Evolutionary conservation across 345 rosid species (phyloP).

Genomic region (Anastatica hierochuntica): DNA sequence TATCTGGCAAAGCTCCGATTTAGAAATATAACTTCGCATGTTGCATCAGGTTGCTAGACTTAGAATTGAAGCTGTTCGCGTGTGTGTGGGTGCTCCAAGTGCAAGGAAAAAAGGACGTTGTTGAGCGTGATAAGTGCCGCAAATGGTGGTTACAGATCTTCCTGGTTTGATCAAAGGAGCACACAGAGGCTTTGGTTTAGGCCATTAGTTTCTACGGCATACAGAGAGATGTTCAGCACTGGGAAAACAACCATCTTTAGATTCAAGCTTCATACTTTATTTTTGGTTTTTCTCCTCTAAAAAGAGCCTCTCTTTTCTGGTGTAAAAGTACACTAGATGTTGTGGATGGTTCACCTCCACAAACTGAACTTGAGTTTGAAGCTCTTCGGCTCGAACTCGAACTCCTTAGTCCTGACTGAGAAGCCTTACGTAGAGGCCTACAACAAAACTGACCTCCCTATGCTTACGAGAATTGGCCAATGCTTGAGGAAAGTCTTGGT

Average conservation of each 20-base stretch:
- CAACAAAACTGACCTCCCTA: conserved; percentile 92
- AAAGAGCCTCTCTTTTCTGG: conserved; percentile 12
- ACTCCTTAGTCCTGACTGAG: conserved; percentile 79
- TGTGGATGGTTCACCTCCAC: conserved; percentile 74
- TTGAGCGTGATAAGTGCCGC: conserved; percentile 88
- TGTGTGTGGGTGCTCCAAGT: conserved; percentile 95
- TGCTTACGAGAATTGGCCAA: conserved; percentile 63
- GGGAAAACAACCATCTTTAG: conserved; percentile 37
- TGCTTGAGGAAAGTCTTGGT: conserved; percentile 53
- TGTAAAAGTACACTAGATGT: conserved; percentile 73
- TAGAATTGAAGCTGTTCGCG: conserved; percentile 84
- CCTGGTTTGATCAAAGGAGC: conserved; percentile 99
- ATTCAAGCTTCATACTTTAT: not conserved
- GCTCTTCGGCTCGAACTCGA: conserved; percentile 93
- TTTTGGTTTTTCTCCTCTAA: not conserved
- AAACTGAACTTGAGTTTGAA: conserved; percentile 85
- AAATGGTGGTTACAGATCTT: conserved; percentile 83
- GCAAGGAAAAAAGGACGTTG: conserved; percentile 92
- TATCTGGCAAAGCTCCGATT: not conserved
- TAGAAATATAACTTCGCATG: not conserved
- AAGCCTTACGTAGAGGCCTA: conserved; percentile 75
- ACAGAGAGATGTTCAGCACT: conserved; percentile 92
- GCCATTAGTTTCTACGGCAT: conserved; percentile 84
- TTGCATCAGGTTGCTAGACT: conserved; percentile 78
- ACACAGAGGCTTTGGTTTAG: conserved; percentile 85